Evolutionary conservation across 805 yeast species (phyloP).

Genomic region (Candida krabiensis): DNA sequence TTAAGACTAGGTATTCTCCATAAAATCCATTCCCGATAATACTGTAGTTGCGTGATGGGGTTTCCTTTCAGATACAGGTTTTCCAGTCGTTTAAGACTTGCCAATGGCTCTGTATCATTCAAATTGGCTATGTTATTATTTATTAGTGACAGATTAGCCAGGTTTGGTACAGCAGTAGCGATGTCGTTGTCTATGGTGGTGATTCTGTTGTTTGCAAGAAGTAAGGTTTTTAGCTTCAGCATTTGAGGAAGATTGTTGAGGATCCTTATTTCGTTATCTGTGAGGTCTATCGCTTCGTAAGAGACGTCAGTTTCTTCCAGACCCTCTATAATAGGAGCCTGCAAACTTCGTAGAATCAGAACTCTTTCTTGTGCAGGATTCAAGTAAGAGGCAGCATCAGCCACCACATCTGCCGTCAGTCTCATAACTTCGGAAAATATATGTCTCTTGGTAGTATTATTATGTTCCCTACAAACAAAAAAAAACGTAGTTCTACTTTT

Average conservation of each 20-base stretch:
- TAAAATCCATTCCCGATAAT: conserved; percentile 62
- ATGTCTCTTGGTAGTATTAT: no score
- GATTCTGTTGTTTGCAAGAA: conserved; percentile 66
- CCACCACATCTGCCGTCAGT: conserved; percentile 50
- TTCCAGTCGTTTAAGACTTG: conserved; percentile 39
- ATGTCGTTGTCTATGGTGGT: conserved; percentile 38
- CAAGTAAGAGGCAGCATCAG: conserved; percentile 50
- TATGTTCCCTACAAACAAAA: no score
- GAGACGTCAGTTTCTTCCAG: conserved; percentile 40
- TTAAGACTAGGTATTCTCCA: conserved; percentile 63
- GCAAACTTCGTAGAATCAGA: conserved; percentile 40
- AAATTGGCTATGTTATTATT: conserved; percentile 49
- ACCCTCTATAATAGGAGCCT: conserved; percentile 45
- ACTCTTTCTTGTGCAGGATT: conserved; percentile 46
- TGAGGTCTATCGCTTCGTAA: conserved; percentile 64
- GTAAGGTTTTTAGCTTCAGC: conserved; percentile 46
- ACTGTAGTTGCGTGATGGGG: conserved; percentile 46
- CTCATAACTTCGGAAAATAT: no score
- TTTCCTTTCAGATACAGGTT: conserved; percentile 57
- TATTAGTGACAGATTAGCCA: conserved; percentile 51
- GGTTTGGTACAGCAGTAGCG: conserved; percentile 40
- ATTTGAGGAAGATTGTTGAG: conserved; percentile 51
- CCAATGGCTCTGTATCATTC: conserved; percentile 40
- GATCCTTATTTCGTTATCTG: conserved; percentile 67
- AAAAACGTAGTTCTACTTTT: no score